Percentiles rank a stretch among this genome's conserved stretches.
Conservation (phyloP, 176 grass and related monocot species). For the Oryza officinalis region DNA sequence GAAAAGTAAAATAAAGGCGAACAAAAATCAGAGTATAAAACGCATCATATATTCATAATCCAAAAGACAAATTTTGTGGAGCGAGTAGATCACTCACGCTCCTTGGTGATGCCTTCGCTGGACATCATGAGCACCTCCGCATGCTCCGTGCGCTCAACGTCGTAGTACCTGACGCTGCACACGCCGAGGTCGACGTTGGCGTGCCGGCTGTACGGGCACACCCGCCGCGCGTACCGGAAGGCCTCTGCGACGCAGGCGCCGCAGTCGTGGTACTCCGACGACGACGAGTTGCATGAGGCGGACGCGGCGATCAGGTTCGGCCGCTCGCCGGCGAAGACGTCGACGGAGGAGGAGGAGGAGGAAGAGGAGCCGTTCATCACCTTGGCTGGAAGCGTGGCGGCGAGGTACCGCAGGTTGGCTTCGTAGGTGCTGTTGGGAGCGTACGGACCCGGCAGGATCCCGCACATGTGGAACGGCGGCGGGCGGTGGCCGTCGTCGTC, state of each 20-base stretch:
- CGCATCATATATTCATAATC: no score
- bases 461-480: conserved; percentile 5
- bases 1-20: no score
- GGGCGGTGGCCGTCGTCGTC: not conserved
- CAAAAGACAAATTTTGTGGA: no score
- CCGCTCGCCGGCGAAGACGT: conserved; percentile 12
- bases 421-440: conserved; percentile 44
- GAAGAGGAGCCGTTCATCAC: not conserved
- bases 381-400: conserved; percentile 32
- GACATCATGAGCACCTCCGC: not conserved
- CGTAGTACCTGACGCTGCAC: conserved; percentile 55
- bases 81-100: not conserved
- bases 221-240: not conserved
- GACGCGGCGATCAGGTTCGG: conserved; percentile 33
- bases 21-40: not conserved
- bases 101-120: not conserved
- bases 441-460: conserved; percentile 15
- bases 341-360: not conserved
- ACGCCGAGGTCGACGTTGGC: conserved; percentile 37
- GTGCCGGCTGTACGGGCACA: conserved; percentile 37
- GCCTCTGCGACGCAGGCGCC: conserved; percentile 33
- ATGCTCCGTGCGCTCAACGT: not conserved
- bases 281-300: conserved; percentile 1
- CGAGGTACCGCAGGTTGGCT: conserved; percentile 43
- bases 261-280: conserved; percentile 12